Evolutionary conservation across 805 yeast genomes (phyloP).

Genomic region (Zygotorulaspora danielsina): DNA sequence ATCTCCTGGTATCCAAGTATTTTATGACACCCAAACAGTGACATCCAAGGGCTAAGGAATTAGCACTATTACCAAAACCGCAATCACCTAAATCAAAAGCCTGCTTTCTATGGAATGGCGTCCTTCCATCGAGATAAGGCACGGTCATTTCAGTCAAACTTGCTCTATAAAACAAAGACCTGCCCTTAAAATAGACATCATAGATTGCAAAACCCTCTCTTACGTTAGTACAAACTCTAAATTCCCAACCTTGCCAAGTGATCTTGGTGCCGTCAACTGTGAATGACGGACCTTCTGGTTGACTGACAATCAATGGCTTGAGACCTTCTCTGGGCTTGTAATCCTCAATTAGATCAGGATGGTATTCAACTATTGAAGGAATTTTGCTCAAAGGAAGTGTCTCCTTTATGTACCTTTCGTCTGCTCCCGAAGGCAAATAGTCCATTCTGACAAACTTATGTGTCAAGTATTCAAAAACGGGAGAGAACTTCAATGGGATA

Average conservation of each 20-base stretch:
- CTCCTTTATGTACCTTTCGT: slow-evolving; percentile 49
- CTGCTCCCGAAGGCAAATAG: slow-evolving; percentile 67
- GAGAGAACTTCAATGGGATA: slow-evolving; percentile 66
- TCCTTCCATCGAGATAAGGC: slow-evolving; percentile 82
- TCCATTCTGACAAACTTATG: slow-evolving; percentile 66
- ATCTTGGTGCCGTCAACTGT: slow-evolving; percentile 54
- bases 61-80: slow-evolving; percentile 74
- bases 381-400: slow-evolving; percentile 55
- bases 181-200: slow-evolving; percentile 69
- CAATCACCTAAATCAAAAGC: slow-evolving; percentile 84
- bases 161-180: slow-evolving; percentile 68
- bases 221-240: slow-evolving; percentile 61
- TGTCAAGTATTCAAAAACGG: slow-evolving; percentile 62
- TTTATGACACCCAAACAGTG: slow-evolving; percentile 78
- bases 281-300: slow-evolving; percentile 81
- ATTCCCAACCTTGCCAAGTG: slow-evolving; percentile 82
- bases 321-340: slow-evolving; percentile 44
- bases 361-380: slow-evolving; percentile 63
- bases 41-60: slow-evolving; percentile 67
- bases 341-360: slow-evolving; percentile 63
- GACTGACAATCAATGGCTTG: slow-evolving; percentile 64
- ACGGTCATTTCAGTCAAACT: slow-evolving; percentile 82
- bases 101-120: slow-evolving; percentile 80
- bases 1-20: slow-evolving; percentile 60
- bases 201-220: slow-evolving; percentile 79